Evolutionary conservation across 1,284 basidiomycete genomes (phyloP).

Genomic region (Leccinum fuscescens): DNA sequence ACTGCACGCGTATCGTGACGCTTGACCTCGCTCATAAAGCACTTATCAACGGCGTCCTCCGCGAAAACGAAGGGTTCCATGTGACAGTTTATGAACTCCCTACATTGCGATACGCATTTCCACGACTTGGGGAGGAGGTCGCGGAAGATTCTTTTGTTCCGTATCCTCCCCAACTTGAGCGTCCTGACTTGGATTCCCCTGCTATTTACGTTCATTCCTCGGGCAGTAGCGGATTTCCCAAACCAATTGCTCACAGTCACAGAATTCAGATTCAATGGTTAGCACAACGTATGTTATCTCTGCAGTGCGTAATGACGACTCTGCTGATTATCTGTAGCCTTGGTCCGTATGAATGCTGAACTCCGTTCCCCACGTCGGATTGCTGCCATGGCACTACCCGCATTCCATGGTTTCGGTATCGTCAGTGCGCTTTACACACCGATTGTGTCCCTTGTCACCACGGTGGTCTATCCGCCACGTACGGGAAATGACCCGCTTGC

Average conservation of each 20-base stretch:
- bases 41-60: constrained; percentile 28
- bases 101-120: constrained; percentile 28
- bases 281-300: not conserved
- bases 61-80: not conserved
- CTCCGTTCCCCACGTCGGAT: constrained; percentile 14
- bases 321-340: constrained; percentile 3
- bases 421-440: constrained; percentile 17
- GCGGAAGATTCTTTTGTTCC: constrained; percentile 25
- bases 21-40: constrained; percentile 23
- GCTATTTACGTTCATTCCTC: constrained; percentile 38
- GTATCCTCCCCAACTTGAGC: constrained; percentile 21
- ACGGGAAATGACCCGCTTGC: constrained; percentile 6
- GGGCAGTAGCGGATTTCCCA: constrained; percentile 40
- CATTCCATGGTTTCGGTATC: constrained; percentile 30
- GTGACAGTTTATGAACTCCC: constrained; percentile 32
- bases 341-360: not conserved
- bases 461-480: constrained; percentile 18
- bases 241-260: constrained; percentile 31
- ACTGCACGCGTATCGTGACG: constrained; percentile 34
- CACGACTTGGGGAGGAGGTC: constrained; percentile 33
- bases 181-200: constrained; percentile 19
- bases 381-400: constrained; percentile 25
- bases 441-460: constrained; percentile 6
- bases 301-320: too few relatives aligned
- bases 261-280: constrained; percentile 27